Evolutionary conservation across 495 filamentous ascomycete species (phyloP), one percentile per base, ranked within the genome.

Genomic region (Trypethelium eluteriae): DNA sequence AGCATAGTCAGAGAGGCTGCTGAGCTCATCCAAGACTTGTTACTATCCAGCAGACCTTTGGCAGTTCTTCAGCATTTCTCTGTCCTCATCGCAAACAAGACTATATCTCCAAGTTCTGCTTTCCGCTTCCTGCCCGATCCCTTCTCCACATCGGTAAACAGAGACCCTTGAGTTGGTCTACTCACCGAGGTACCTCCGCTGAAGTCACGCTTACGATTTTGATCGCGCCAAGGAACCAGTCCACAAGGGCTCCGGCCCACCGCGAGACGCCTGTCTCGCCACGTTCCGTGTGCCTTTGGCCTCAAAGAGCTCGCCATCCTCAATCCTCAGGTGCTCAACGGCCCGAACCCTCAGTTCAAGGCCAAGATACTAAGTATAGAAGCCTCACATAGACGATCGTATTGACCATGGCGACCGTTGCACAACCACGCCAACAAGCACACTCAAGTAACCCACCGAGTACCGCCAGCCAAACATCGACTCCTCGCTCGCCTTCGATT

Each of bases 231-330:
- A 59, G 32, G 36, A 59, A 2, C 10, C 11, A 10, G 11, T n/a
- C 53, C 53, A 25, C 25, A 59, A 7, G 53, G 53, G 53, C 53
- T 59, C 32, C 32, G 53, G 53, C 53, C 53, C 53, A 7, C 53
- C 32, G 32, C 53, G 53, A 59, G 53, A 36, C 53, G 53, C 53
- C 36, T 18, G 53, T 59, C 53, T 59, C 32, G 53, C 25, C 53
- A 59, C 18, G 25, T 59, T 36, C 25, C 53, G 9, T 9, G 32
- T 14, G 53, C 7, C 7, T 36, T 36, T 32, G 25, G 16, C n/a
- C 11, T 25, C 11, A 14, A 36, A 36, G 5, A 7, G 25, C 32
- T 34, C 32, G 7, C 18, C 53, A 14, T 59, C 32, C 32, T 36
- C 32, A 5, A 11, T 34, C 32, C 53, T 11, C 5, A 9, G 7